These are phyloP conservation scores for Podaxis carcinomalis DNA, from an alignment of 768 basidiomycete species.

Conservation along the genomic window DNA sequence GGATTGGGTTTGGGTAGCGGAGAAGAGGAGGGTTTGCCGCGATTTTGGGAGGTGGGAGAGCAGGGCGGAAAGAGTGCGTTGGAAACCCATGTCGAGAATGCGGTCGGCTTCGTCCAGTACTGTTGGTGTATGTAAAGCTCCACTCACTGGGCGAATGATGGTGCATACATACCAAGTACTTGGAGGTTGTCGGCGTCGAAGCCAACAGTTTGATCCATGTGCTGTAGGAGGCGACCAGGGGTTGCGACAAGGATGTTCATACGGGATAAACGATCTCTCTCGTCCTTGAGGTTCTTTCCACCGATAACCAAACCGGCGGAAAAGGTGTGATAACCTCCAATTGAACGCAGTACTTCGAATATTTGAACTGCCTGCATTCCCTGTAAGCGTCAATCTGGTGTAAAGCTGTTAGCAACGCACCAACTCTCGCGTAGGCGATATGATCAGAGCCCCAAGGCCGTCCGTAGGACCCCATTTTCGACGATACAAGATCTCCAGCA, in stretches of 20 bases:
- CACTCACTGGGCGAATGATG: background rate
- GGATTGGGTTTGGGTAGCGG: slow-evolving; percentile 92
- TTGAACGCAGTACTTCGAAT: slow-evolving; percentile 90
- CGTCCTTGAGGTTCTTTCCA: slow-evolving; percentile 92
- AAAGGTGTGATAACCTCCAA: slow-evolving; percentile 88
- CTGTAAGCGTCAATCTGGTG: background rate
- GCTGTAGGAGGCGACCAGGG: slow-evolving; percentile 90
- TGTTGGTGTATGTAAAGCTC: slow-evolving; percentile 23
- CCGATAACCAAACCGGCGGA: slow-evolving; percentile 96
- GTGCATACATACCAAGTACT: slow-evolving; percentile 61
- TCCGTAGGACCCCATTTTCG: slow-evolving; percentile 94
- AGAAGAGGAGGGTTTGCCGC: slow-evolving; percentile 94
- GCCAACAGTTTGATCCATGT: slow-evolving; percentile 97
- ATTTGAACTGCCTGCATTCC: slow-evolving; percentile 85
- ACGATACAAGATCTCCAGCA: slow-evolving; percentile 84
- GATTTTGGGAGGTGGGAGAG: slow-evolving; percentile 87
- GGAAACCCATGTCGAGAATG: slow-evolving; percentile 95
- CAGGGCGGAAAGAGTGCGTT: slow-evolving; percentile 83
- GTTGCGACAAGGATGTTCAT: slow-evolving; percentile 99
- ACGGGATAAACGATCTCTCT: slow-evolving; percentile 77
- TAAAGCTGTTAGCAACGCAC: slow-evolving; percentile 38
- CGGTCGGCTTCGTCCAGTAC: slow-evolving; percentile 97
- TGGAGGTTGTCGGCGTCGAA: slow-evolving; percentile 93
- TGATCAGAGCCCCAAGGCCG: slow-evolving; percentile 86
- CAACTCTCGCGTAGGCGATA: slow-evolving; percentile 92